Evolutionary conservation across 331 rosid genomes (phyloP).

Genomic region (Cydonia oblonga): DNA sequence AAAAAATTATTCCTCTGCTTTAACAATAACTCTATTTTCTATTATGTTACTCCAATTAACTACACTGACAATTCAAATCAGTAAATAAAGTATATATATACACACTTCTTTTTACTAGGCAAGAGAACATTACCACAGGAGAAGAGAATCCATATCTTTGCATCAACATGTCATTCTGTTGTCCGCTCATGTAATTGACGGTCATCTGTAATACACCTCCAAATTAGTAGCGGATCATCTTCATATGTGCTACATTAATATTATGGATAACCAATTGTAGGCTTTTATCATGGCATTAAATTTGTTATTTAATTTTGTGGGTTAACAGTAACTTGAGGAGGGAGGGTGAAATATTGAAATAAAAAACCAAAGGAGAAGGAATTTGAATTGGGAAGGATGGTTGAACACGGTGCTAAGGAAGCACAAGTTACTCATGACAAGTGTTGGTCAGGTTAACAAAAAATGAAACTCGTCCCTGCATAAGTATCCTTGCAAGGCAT

Average conservation of each 20-base stretch:
- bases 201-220: constrained; percentile 61
- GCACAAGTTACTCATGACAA: background rate
- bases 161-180: constrained; percentile 53
- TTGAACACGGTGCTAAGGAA: background rate
- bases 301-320: too few relatives aligned
- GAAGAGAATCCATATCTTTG: constrained; percentile 94
- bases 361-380: background rate
- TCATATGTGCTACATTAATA: background rate
- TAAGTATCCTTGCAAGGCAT: background rate
- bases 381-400: background rate
- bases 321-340: too few relatives aligned
- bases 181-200: constrained; percentile 55
- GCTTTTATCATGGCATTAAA: too few relatives aligned
- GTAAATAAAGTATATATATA: background rate
- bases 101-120: background rate
- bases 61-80: background rate
- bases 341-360: background rate
- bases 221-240: constrained; percentile 27
- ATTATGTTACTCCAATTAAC: background rate
- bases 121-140: constrained; percentile 48
- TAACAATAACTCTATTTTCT: background rate
- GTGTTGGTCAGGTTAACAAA: background rate
- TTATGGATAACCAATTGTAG: too few relatives aligned
- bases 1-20: background rate
- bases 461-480: background rate